Evolutionary conservation across 2,329 filamentous ascomycete genomes (phyloP), one percentile per base, ranked within the genome.

Genomic region (Alternaria sp.): DNA sequence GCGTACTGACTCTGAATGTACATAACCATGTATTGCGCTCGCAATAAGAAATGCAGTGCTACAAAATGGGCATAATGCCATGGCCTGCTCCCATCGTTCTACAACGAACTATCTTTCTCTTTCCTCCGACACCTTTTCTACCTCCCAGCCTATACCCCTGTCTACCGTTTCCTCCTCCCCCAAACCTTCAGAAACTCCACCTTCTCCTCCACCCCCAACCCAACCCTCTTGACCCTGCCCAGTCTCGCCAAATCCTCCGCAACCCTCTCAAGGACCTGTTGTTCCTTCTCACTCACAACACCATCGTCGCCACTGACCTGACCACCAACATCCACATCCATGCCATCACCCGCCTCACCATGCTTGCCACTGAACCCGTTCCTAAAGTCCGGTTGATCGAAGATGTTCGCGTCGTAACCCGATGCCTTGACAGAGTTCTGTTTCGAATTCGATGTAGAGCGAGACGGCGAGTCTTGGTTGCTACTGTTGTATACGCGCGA

Each of bases 191-290:
- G 85, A 80, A 99, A 99, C 6, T 89, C 88, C 23, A 85, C 83
- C 84, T 99, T 99, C 65, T 98, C 93, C 72, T 86, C 84, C 59
- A 97, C 85, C 0, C 93, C 93, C 68, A 99, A 79, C 0, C 92
- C 93, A 1, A 99, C 93, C 59, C 95, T 87, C 84, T 96, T 97
- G 43, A 96, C 94, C 64, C 96, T 85, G 2, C 94, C 93, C 57
- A 99, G 80, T 57, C 95, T 84, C n/a, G 96, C 93, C 59, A 99
- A 83, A 11, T 93, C 90, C 71, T 98, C 96, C 1, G 88, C 93
- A 15, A 99, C 88, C 36, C 87, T 87, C 73, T 97, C 92, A 46
- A 98, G 81, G 12, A 95, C 83, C 43, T 84, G 85, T 75, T 89
- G 87, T 77, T 97, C 93, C 8, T 78, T 75, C 0, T 71, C 71